Evolutionary conservation across 2,329 filamentous ascomycete genomes (phyloP), one percentile per base, ranked within the genome.

Genomic region (Zymoseptoria brevis): DNA sequence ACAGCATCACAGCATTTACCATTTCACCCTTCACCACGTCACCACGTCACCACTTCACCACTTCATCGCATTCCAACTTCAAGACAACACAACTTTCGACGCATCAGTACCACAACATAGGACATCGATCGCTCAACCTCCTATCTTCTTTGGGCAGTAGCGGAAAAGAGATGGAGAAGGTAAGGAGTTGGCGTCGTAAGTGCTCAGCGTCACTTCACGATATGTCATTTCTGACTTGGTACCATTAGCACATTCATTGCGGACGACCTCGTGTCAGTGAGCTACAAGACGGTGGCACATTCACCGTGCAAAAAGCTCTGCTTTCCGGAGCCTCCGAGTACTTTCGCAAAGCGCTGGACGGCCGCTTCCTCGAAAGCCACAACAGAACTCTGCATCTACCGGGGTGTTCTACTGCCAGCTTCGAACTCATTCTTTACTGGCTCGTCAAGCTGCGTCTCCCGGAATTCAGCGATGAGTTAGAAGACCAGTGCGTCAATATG

Each of bases 261-360:
- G 1, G 52, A 58, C 45, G 48, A 30, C 19, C 21, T 58, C 4
- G 21, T 22, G 21, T 22, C 21, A 4, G 21, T 22, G 21, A 22
- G 21, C 21, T 22, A 22, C 21, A 22, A 22, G 21, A 22, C 21
- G 21, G 21, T 22, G 21, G 21, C 21, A 22, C 21, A 22, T 22
- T 22, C 21, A 22, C 21, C 4, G 57, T 61, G 13, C 59, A 56
- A 21, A 41, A 45, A 22, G 53, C 56, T 7, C 1, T 59, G 1
- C 54, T 61, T n/a, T 50, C 50, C 19, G 13, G 41, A 19, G 30
- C 50, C 19, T 61, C 59, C 2, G 53, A 56, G 9, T 58, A 61
- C 29, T 61, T 61, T n/a, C 21, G n/a, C 4, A 50, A 21, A 7
- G 59, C 59, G 11, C 24, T 61, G 2, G 19, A 56, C 3, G 54